Conservation (phyloP, 202 grass and related monocot species). For the Panicum hallii region DNA sequence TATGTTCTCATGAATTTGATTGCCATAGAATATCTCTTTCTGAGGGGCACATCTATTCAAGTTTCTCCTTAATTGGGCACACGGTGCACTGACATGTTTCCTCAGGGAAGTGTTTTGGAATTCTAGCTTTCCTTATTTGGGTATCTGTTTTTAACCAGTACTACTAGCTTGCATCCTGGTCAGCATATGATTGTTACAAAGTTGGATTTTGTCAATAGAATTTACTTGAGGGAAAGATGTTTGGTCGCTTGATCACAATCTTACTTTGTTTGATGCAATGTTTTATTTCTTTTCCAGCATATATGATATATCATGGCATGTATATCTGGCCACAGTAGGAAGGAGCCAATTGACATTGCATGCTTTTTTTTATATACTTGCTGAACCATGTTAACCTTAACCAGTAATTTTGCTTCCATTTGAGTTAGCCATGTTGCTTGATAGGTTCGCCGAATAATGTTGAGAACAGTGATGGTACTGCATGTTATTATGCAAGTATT, state of each 20-base stretch:
- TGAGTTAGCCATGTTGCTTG: constrained; percentile 4
- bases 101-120: neutral
- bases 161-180: neutral
- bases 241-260: neutral
- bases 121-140: neutral
- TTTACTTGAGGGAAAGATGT: constrained; percentile 12
- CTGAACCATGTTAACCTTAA: constrained; percentile 9
- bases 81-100: neutral
- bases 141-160: neutral
- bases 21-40: constrained; percentile 21
- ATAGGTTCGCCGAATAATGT: neutral
- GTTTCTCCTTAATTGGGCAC: neutral
- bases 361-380: neutral
- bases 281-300: neutral
- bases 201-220: neutral
- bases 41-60: constrained; percentile 5
- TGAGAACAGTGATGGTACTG: neutral
- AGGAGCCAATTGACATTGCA: neutral
- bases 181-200: neutral
- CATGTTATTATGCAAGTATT: neutral
- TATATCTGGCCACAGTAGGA: neutral
- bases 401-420: constrained; percentile 4
- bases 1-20: constrained; percentile 35
- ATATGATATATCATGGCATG: neutral
- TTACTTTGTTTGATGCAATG: constrained; percentile 21